Evolutionary conservation across 805 yeast genomes (phyloP), one percentile per base, ranked within the genome.

Genomic region (Suhomyces sp.): DNA sequence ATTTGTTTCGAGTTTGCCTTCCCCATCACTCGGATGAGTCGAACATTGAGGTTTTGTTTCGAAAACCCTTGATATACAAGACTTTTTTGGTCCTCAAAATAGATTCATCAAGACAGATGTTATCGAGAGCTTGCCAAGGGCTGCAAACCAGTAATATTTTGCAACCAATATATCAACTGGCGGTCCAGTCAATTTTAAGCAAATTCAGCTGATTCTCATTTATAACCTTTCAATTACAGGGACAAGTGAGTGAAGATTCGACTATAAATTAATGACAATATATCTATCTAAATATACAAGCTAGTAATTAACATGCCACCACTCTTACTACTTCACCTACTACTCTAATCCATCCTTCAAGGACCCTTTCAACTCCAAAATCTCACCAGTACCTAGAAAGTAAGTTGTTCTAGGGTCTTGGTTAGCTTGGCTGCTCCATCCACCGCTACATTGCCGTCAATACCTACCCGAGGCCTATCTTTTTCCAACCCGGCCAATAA

Each of bases 401-500:
- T 70, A 24, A 90, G 69, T 44, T 75, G 74, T 63, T 88, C 96
- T 52, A 89, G 68, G 0, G 83, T 80, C 62, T 84, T 80, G 1
- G 84, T 71, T 4, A 81, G 58, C 52, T 77, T 78, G 1, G 91
- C 91, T 2, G 89, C 85, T 1, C 92, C 90, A 39, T 78, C 83
- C 0, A 74, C 71, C 0, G 83, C 70, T 1, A 64, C 58, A 50
- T 82, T 82, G 39, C 68, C 72, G 4, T 83, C 91, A 3, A 91
- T 61, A 1, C 68, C 54, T 2, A 88, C 62, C 65, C 85, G 83
- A 0, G 97, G 87, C 57, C 94, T 77, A 56, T 81, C 84, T 49
- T 81, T 75, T 60, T 92, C 94, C 50, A 94, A 77, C 0, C 97
- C 97, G 53, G 89, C 92, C 46, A 94, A 69, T 25, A 94, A 72